Conservation (phyloP, 108 stramenopile species). For the Pseudonitzschia pungens region DNA sequence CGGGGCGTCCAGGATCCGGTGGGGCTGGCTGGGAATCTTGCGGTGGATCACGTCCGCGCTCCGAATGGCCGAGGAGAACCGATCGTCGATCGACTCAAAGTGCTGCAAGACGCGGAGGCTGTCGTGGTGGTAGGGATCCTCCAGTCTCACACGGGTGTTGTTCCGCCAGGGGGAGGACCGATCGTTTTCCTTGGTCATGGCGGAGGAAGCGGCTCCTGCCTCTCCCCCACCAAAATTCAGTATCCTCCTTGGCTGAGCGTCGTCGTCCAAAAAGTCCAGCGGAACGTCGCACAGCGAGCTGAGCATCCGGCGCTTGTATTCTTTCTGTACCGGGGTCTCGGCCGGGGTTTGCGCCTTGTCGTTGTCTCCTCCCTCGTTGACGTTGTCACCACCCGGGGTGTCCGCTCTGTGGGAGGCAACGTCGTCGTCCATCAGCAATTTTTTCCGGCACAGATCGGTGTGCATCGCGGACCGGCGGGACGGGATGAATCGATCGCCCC, state of each 20-base stretch:
- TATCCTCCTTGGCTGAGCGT: slow-evolving; percentile 36
- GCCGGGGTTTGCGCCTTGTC: slow-evolving; percentile 30
- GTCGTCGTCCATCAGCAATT: slow-evolving; percentile 55
- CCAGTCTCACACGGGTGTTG: slow-evolving; percentile 4
- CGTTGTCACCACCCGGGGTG: background rate
- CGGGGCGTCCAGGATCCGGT: slow-evolving; percentile 97
- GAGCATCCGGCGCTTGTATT: slow-evolving; percentile 80
- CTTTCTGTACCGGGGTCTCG: slow-evolving; percentile 75
- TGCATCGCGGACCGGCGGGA: slow-evolving; percentile 72
- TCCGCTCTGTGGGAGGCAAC: slow-evolving; percentile 7
- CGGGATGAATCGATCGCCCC: slow-evolving; percentile 84
- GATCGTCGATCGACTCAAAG: slow-evolving; percentile 32
- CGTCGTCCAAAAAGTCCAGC: slow-evolving; percentile 49
- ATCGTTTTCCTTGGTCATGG: slow-evolving; percentile 10
- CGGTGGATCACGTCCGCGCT: slow-evolving; percentile 42
- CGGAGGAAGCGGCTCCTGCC: background rate
- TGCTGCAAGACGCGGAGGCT: slow-evolving; percentile 44
- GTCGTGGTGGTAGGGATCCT: slow-evolving; percentile 54
- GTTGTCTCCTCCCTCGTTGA: background rate
- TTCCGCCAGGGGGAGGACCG: slow-evolving; percentile 7
- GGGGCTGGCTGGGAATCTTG: slow-evolving; percentile 92
- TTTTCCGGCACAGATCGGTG: slow-evolving; percentile 66
- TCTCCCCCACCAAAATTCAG: slow-evolving; percentile 25
- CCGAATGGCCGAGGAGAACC: slow-evolving; percentile 6
- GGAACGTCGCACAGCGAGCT: slow-evolving; percentile 82